Conservation (phyloP, 306 rosid genomes). For the Corylus heterophylla region DNA sequence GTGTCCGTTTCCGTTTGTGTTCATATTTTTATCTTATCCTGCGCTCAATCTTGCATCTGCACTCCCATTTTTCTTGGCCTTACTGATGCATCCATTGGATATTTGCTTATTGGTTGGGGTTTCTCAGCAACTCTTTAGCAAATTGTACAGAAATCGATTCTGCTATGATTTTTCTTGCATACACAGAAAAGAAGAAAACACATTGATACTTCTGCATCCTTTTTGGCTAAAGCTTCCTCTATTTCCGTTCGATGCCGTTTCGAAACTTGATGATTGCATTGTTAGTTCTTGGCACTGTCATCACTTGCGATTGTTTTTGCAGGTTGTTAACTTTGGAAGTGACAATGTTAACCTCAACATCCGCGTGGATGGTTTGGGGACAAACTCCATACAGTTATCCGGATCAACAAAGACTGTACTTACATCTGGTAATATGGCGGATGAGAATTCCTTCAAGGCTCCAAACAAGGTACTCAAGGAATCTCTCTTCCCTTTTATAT, state of each 20-base stretch:
- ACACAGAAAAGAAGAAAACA: background rate
- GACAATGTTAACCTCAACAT: constrained; percentile 53
- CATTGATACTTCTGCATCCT: too few relatives aligned
- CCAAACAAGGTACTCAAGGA: constrained; percentile 66
- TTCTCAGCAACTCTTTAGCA: background rate
- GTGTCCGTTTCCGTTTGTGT: background rate
- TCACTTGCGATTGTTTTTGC: constrained; percentile 29
- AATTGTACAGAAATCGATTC: background rate
- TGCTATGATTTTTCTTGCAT: background rate
- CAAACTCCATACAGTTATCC: constrained; percentile 38
- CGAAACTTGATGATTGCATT: constrained; percentile 15
- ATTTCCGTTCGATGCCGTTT: background rate
- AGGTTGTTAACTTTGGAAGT: constrained; percentile 84
- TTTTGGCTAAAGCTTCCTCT: background rate
- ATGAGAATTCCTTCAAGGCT: constrained; percentile 76
- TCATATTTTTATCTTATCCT: background rate
- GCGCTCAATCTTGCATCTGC: background rate
- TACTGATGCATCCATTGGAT: background rate
- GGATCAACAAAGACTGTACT: constrained; percentile 63
- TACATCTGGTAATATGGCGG: constrained; percentile 66
- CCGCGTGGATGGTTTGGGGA: constrained; percentile 47
- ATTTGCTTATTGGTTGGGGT: background rate
- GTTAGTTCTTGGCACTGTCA: constrained; percentile 12
- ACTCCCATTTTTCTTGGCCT: background rate
- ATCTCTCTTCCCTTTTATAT: constrained; percentile 1